Evolutionary conservation across 805 yeast species (phyloP).

Genomic region (Saccharomycopsis amapae): DNA sequence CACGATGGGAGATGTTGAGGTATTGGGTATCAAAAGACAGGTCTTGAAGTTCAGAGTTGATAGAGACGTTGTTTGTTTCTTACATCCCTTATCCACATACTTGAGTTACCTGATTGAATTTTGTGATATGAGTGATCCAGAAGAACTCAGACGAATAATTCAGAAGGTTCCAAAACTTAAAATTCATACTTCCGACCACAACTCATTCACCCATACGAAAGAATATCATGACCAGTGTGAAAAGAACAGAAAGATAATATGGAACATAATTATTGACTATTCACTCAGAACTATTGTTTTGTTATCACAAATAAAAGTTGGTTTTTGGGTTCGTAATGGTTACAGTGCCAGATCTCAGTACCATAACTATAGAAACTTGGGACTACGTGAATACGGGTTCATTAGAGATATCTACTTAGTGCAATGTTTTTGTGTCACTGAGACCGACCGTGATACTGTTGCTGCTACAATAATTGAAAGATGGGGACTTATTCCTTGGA

Average conservation of each 20-base stretch:
- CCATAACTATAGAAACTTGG: conserved; percentile 68
- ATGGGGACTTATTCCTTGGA: conserved; percentile 61
- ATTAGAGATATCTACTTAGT: conserved; percentile 68
- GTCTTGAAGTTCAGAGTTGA: conserved; percentile 35
- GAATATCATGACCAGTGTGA: background rate
- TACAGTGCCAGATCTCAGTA: conserved; percentile 71
- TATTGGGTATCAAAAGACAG: background rate
- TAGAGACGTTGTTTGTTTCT: conserved; percentile 50
- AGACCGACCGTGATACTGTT: conserved; percentile 45
- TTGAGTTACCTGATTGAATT: conserved; percentile 65
- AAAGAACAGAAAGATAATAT: conserved; percentile 5
- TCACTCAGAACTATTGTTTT: conserved; percentile 72
- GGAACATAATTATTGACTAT: conserved; percentile 33
- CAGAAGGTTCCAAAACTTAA: background rate
- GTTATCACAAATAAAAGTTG: conserved; percentile 77
- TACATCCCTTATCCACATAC: conserved; percentile 76
- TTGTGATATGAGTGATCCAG: conserved; percentile 25
- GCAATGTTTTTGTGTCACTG: conserved; percentile 52
- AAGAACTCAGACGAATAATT: conserved; percentile 20
- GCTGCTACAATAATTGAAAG: conserved; percentile 54
- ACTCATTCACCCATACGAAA: background rate
- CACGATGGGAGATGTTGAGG: conserved; percentile 1
- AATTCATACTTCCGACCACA: background rate
- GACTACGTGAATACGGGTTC: conserved; percentile 77
- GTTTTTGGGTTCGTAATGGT: conserved; percentile 95